phyloP scores from a whole-genome alignment of 192 early-diverging fungal genomes.

The Allomyces javanicus region DNA sequence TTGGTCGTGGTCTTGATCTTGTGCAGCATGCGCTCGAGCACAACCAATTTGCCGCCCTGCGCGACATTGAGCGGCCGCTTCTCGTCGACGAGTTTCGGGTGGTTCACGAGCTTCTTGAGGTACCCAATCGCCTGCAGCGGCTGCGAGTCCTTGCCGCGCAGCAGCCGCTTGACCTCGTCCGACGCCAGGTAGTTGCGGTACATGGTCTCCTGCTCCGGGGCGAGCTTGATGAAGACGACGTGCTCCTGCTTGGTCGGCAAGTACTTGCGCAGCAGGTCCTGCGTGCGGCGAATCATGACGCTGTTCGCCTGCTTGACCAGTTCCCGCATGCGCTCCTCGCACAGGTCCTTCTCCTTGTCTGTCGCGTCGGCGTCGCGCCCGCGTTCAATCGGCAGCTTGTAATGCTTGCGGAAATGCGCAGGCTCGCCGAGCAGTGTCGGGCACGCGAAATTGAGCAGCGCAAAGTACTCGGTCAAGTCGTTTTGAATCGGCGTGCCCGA shows the following conservation, averaged over 20 bases:
- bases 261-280: conserved; percentile 91
- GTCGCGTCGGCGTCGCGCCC: conserved; percentile 82
- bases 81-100: conserved; percentile 59
- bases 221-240: conserved; percentile 84
- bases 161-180: conserved; percentile 45
- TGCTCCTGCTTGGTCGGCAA: conserved; percentile 93
- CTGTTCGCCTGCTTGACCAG: conserved; percentile 69
- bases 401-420: conserved; percentile 76
- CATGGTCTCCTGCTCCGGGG: conserved; percentile 50
- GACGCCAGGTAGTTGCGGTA: conserved; percentile 62
- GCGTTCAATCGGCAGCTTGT: conserved; percentile 78
- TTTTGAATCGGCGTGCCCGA: conserved; percentile 95
- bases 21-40: conserved; percentile 55
- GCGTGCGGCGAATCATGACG: conserved; percentile 93
- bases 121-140: conserved; percentile 77
- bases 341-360: conserved; percentile 47
- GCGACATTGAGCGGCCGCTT: conserved; percentile 22
- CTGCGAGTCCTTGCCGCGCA: conserved; percentile 53
- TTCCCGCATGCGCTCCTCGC: conserved; percentile 71
- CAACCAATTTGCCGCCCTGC: conserved; percentile 81
- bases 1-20: conserved; percentile 42
- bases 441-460: conserved; percentile 82
- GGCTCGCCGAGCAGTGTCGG: conserved; percentile 76
- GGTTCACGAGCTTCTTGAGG: conserved; percentile 93
- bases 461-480: conserved; percentile 81